Evolutionary conservation across 1,284 basidiomycete genomes (phyloP).

Genomic region (Cystobasidium sp.): DNA sequence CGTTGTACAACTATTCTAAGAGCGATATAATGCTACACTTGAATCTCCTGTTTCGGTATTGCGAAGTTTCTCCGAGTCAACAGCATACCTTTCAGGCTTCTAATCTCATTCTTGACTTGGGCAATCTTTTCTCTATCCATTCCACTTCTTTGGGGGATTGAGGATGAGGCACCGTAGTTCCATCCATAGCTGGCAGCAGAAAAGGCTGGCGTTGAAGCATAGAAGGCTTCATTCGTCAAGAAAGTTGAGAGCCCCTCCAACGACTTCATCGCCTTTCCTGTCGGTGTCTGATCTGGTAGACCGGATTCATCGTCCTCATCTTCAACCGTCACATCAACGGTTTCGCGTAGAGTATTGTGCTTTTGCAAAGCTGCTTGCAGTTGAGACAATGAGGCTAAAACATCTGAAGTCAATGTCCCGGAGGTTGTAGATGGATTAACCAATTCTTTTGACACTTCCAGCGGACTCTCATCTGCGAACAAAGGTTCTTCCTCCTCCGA

Average conservation of each 20-base stretch:
- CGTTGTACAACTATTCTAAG: not conserved
- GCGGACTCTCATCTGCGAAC: constrained; percentile 28
- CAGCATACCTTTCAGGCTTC: constrained; percentile 38
- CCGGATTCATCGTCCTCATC: not conserved
- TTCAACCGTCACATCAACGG: not conserved
- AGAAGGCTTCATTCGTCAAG: constrained; percentile 40
- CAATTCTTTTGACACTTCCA: not conserved
- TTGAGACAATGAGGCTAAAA: constrained; percentile 14
- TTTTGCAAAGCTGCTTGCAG: not conserved
- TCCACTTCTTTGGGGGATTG: constrained; percentile 24
- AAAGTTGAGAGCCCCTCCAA: constrained; percentile 33
- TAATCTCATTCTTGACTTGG: constrained; percentile 41
- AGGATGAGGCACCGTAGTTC: constrained; percentile 16
- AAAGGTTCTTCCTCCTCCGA: constrained; percentile 37
- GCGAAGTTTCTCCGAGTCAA: constrained; percentile 43
- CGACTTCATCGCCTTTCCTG: constrained; percentile 18
- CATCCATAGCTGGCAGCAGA: constrained; percentile 30
- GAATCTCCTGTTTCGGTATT: constrained; percentile 14
- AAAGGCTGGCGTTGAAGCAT: constrained; percentile 34
- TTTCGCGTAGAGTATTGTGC: not conserved
- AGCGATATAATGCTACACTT: constrained; percentile 1
- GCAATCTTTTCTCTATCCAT: constrained; percentile 38
- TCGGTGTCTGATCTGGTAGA: constrained; percentile 18
- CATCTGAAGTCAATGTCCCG: not conserved
- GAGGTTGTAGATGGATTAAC: not conserved